Base-by-base conservation (phyloP, 306 rosid species). In the Quercus robur region DNA sequence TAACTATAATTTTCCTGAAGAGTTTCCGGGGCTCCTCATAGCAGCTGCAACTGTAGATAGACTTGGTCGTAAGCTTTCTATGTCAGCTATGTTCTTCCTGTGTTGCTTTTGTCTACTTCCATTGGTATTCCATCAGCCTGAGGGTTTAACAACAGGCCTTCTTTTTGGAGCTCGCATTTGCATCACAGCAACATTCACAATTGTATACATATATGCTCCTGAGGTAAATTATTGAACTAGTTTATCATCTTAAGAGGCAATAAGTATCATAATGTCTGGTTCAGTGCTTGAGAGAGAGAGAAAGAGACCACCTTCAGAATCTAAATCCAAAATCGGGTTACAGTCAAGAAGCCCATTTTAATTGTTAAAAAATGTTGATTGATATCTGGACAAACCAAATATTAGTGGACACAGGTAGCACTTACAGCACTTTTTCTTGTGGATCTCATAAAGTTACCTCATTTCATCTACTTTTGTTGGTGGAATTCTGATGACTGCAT, bases 131-230 rank as follows among this genome's bases (percentile, higher is more conserved):
- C 77, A 84, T 86, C 94, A 85, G 75, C 80, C 88, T 74, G 84
- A 84, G 59, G 89, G 84, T 76, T 75, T 90, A 70, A 93, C 97
- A 31, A 93, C 99, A 13, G 56, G 76, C 84, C 93, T 95, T 81
- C 83, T 95, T 56, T 95, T 95, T 84, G 98, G 97, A 83, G 99
- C 99, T 88, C 99, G 98, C 84, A 70, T 88, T 70, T 95, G 99
- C 89, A 93, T 95, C 85, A 93, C 97, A 23, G 86, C 86, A 56
- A 89, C 98, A 74, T 95, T 93, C 87, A 91, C 98, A 20, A 82
- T 93, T 71, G 81, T 95, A 70, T 95, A 90, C 70, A 95, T 95
- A 80, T 95, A 95, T 76, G 99, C 99, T 70, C 99, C 99, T 12
- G 99, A 95, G 98, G 99, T 94, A 86, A 85, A 61, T 49, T 70